Base-by-base conservation (phyloP, 768 basidiomycete genomes). In the Boletales sp. region DNA sequence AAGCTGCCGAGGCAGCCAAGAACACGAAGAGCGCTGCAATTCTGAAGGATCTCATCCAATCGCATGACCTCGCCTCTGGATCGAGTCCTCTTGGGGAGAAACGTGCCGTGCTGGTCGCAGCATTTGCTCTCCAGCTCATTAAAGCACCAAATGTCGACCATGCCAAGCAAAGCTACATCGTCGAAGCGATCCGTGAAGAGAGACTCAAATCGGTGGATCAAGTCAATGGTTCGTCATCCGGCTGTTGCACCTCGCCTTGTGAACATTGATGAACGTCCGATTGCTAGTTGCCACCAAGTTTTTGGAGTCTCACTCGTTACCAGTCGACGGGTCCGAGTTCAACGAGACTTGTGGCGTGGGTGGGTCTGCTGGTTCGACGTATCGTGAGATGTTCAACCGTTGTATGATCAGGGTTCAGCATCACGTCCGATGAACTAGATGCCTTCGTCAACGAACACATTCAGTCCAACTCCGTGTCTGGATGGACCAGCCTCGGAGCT, bases 281-380 rank as follows among this genome's bases (percentile, higher is more conserved):
- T 43, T 36, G 25, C 25, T 28, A 58, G 57, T 49, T 59, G 90
- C 90, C 13, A 73, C 81, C 18, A 92, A 86, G 67, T 94, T 86
- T 63, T 58, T 87, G 17, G 84, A 88, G 56, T 61, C 74, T 2
- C 77, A 83, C 57, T 68, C 76, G 18, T 46, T 72, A 2, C 85
- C 92, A 0, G 71, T 90, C 33, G 74, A 93, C 57, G 78, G 81
- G 12, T 69, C 60, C 11, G 84, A 83, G 37, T 95, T 97, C 61
- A 78, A 94, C 61, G 73, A 77, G 54, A 74, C 80, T 11, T 93
- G 90, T 64, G 95, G 95, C 55, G 84, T 97, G 51, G 95, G 95
- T 93, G 54, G 58, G 90, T 70, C 12, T 35, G 30, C 8, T 38
- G 8, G 35, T 41, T 42, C 31, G 18, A 8, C 31, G 28, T 12